A percentile compares a stretch with the other conserved stretches of the same genome.
Evolutionary conservation across 148 eudicot species (phyloP).

Genomic region (Amaranthus cruentus): DNA sequence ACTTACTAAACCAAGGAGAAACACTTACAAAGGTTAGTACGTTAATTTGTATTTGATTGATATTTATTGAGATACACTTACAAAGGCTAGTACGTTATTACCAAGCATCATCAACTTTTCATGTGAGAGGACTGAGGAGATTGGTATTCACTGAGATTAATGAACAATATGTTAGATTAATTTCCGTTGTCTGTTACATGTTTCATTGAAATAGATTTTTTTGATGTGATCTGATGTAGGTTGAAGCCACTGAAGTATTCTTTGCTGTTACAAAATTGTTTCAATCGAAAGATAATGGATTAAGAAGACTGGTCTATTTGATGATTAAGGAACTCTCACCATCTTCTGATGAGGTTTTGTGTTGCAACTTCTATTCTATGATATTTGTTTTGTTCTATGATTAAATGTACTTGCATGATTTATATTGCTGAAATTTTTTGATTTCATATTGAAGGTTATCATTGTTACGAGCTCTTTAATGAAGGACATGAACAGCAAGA

Average conservation of each 20-base stretch:
- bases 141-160: too few relatives aligned
- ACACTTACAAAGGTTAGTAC: conserved; percentile 70
- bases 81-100: too few relatives aligned
- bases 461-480: conserved; percentile 91
- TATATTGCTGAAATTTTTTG: conserved; percentile 20
- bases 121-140: too few relatives aligned
- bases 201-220: background rate
- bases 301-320: conserved; percentile 93
- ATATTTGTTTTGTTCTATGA: background rate
- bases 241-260: conserved; percentile 91
- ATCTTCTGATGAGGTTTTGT: conserved; percentile 79
- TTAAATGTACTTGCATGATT: conserved; percentile 10
- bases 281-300: conserved; percentile 71
- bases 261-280: conserved; percentile 85
- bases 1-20: conserved; percentile 84
- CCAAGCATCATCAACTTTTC: too few relatives aligned
- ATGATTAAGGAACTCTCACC: conserved; percentile 95
- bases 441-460: conserved; percentile 51
- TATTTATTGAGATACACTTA: background rate
- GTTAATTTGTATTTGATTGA: background rate
- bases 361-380: conserved; percentile 4
- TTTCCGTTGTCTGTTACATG: too few relatives aligned
- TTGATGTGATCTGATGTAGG: conserved; percentile 32
- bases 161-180: too few relatives aligned
- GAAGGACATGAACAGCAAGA: conserved; percentile 99